Evolutionary conservation across 2,329 filamentous ascomycete species (phyloP).

Genomic region (Aotearoamyces nothofagi): DNA sequence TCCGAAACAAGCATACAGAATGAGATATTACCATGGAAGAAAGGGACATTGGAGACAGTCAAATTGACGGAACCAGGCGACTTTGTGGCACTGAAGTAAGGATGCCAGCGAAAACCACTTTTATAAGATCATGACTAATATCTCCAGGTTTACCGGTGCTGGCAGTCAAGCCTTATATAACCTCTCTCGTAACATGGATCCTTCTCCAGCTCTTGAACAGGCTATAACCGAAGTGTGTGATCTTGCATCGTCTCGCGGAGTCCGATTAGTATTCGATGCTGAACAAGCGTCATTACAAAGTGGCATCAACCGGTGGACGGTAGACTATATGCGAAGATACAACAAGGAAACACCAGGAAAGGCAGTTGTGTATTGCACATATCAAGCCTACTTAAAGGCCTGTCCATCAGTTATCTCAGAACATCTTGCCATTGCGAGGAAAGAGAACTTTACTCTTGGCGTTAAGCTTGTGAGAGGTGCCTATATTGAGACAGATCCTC

Average conservation of each 20-base stretch:
- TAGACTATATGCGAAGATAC: conserved; percentile 63
- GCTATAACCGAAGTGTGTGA: conserved; percentile 65
- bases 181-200: conserved; percentile 45
- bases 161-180: conserved; percentile 56
- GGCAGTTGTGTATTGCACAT: conserved; percentile 66
- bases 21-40: conserved; percentile 57
- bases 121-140: neutral
- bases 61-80: conserved; percentile 32
- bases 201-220: conserved; percentile 46
- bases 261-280: conserved; percentile 70
- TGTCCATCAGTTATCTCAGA: conserved; percentile 37
- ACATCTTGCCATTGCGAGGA: conserved; percentile 43
- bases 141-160: conserved; percentile 58
- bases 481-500: conserved; percentile 55
- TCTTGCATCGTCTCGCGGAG: conserved; percentile 50
- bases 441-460: conserved; percentile 50
- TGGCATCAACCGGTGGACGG: conserved; percentile 69
- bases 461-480: conserved; percentile 66
- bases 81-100: conserved; percentile 37
- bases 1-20: conserved; percentile 31
- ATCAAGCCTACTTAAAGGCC: conserved; percentile 62
- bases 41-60: conserved; percentile 62
- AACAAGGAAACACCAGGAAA: conserved; percentile 42
- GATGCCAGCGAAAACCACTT: neutral
- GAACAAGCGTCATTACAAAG: conserved; percentile 68